These are phyloP conservation scores for Trichaptum fuscoviolaceum DNA, from an alignment of 768 basidiomycete species.

Conservation along the genomic window DNA sequence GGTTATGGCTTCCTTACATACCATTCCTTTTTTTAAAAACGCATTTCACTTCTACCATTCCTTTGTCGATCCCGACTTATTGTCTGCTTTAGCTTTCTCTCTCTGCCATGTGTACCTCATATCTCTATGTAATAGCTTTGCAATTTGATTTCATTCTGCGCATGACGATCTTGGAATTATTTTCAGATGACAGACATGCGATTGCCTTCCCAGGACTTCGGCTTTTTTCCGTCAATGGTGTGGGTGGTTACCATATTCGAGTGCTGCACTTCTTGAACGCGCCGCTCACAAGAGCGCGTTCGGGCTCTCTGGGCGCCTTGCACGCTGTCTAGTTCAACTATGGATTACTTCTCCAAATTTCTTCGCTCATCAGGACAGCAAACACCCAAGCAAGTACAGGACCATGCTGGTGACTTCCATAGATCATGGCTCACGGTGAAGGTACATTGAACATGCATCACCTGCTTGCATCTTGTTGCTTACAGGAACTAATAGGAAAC, in stretches of 20 bases:
- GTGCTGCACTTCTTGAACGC: not conserved
- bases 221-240: not conserved
- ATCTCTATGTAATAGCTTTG: not conserved
- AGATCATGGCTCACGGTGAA: conserved; percentile 72
- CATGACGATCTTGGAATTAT: not conserved
- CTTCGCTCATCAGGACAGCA: conserved; percentile 43
- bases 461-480: conserved; percentile 9
- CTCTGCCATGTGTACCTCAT: not conserved
- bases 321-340: conserved; percentile 20
- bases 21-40: not conserved
- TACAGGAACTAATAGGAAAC: conserved; percentile 49
- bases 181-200: not conserved
- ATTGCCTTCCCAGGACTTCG: not conserved
- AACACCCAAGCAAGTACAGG: conserved; percentile 46
- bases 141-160: not conserved
- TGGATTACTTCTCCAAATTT: conserved; percentile 89
- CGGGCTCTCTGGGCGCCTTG: not conserved
- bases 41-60: not conserved
- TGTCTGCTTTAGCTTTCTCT: not conserved
- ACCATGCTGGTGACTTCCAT: conserved; percentile 70
- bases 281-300: conserved; percentile 1
- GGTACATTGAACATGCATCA: conserved; percentile 30
- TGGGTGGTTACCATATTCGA: not conserved
- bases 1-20: not conserved
- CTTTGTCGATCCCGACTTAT: not conserved